Evolutionary conservation across 345 rosid species (phyloP), one percentile per base, ranked within the genome.

Genomic region (Eucalyptus pauciflora): DNA sequence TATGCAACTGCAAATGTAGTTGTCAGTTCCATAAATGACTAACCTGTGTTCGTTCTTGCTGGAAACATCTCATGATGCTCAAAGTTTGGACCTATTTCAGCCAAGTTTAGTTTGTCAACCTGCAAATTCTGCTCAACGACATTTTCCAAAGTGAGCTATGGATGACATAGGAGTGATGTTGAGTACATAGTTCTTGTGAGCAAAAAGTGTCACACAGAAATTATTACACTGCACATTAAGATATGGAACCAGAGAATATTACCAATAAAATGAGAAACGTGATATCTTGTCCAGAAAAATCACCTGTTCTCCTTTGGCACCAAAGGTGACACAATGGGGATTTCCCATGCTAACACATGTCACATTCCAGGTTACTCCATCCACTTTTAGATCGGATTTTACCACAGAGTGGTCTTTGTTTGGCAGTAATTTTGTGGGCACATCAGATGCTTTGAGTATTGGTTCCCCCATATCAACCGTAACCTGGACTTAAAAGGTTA

Each of bases 311-410:
- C 89, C 95, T 88, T 93, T 93, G 54, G 91, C 92, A 64, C 98
- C 97, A 76, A 97, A 96, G 86, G 96, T 96, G 43, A 98, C 86
- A 87, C 99, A 98, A 87, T 98, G 99, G 86, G 99, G 99, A 93
- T 98, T 98, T 24, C 99, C 99, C 99, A 97, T 98, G 85, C 99
- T 96, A 91, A 97, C 98, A 88, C 99, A 97, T n/a, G 99, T 98
- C 88, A 95, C 99, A 91, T 93, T 93, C 99, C 99, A 98, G 88
- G 92, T 91, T 51, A 93, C 94, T 87, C 98, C 98, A 93, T 97
- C 98, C 20, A 98, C 96, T 90, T 89, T 93, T 69, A 97, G 89
- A 76, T 93, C 98, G 7, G 95, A 91, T 88, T 95, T 92, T 87
- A 95, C 97, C 89, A 93, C 96, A 91, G 96, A 92, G 60, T 88